Base-by-base conservation (phyloP, 371 early-diverging fungal species). In the Rhizopus delemar region DNA sequence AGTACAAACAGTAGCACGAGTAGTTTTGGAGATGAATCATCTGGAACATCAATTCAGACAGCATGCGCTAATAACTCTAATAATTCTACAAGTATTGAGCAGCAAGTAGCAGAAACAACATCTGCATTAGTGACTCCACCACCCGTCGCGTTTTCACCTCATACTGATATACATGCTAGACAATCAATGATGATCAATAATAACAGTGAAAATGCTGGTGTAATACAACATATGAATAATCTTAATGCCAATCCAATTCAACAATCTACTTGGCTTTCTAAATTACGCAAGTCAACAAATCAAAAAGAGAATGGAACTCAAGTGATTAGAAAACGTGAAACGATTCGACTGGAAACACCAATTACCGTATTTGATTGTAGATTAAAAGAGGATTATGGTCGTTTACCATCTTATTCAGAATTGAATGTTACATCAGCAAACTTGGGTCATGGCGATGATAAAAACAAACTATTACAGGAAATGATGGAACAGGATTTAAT, bases 371-470 rank as follows among this genome's bases (percentile, higher is more conserved):
- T 71, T 49, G 75, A 75, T 51, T 75, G 75, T 49, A 64, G 75
- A 3, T 59, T 71, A 8, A 79, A 79, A 49, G 79, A 79, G 60
- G 79, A 79, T 41, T 79, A 74, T 66, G 74, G 74, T 8, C 62
- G 72, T 9, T 48, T 79, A 35, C 79, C 79, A 1, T 74, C 76
- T 11, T 79, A 79, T 50, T 71, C 70, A 29, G 76, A 77, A 45
- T 39, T 77, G 12, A 72, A 70, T 33, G 60, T 66, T 33, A 61
- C 61, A 4, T 43, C 65, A 22, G 22, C 2, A 4, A 49, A 57
- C 46, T 51, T 59, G 43, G 39, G 63, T 16, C 59, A 62, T 41
- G 56, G 52, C 36, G 63, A 67, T n/a, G 63, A 67, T 35, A 59
- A 67, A 39, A 62, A 38, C 31, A 62, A 56, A 32, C 58, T 57